These are phyloP conservation scores for Filosporella fistucella DNA, from an alignment of 495 filamentous ascomycete genomes.

Conservation along the genomic window DNA sequence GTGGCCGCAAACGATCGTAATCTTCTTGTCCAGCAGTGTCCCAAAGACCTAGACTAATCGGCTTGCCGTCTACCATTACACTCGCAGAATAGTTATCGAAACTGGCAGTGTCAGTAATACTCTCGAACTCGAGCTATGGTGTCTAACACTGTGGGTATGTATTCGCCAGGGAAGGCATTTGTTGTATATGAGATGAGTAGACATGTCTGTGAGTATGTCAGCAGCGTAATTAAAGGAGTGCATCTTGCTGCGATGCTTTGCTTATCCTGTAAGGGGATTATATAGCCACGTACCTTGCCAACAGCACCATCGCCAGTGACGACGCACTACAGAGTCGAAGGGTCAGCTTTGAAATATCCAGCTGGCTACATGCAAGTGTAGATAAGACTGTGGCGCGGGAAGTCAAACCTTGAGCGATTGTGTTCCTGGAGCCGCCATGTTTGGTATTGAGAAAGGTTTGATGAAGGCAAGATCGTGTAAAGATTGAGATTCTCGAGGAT, in stretches of 20 bases:
- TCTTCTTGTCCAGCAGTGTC: constrained; percentile 96
- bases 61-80: constrained; percentile 97
- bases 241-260: not conserved
- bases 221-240: too few relatives aligned
- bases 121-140: too few relatives aligned
- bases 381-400: constrained; percentile 5
- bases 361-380: too few relatives aligned
- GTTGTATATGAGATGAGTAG: constrained; percentile 98
- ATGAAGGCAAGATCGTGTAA: constrained; percentile 3
- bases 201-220: constrained; percentile 68
- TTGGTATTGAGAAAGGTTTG: constrained; percentile 9
- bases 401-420: constrained; percentile 53
- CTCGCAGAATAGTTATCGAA: constrained; percentile 99
- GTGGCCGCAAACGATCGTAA: constrained; percentile 85
- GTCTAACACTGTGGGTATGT: constrained; percentile 96
- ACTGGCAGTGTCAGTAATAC: constrained; percentile 41
- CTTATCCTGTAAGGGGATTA: not conserved
- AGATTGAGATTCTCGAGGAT: constrained; percentile 8
- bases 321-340: constrained; percentile 53
- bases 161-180: constrained; percentile 98
- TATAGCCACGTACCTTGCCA: constrained; percentile 58
- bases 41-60: constrained; percentile 95
- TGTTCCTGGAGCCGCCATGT: constrained; percentile 48
- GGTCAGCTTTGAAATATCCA: constrained; percentile 11
- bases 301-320: constrained; percentile 99